These are phyloP conservation scores for Capillidium heterosporum DNA, from an alignment of 371 early-diverging fungal species.

Conservation along the genomic window DNA sequence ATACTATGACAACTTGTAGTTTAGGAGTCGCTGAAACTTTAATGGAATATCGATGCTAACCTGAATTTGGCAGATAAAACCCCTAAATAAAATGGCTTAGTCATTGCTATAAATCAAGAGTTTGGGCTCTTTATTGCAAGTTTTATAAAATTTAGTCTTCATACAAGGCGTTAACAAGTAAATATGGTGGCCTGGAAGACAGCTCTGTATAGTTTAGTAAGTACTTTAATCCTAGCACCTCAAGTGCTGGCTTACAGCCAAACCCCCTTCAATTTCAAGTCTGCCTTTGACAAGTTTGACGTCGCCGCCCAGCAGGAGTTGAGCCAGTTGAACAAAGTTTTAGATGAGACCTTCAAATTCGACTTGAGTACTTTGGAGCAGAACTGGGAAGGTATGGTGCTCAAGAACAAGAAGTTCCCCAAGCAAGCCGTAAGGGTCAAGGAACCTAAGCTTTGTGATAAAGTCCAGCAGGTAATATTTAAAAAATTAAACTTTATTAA, in stretches of 20 bases:
- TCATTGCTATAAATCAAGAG: too few species aligned
- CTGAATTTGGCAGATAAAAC: too few species aligned
- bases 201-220: neutral
- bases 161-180: too few species aligned
- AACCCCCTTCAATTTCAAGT: neutral
- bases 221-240: neutral
- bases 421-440: conserved; percentile 42
- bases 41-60: too few species aligned
- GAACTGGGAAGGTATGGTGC: conserved; percentile 12
- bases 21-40: too few species aligned
- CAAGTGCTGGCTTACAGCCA: neutral
- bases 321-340: neutral
- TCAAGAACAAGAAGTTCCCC: conserved; percentile 31
- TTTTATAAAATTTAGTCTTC: too few species aligned
- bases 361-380: conserved; percentile 4
- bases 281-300: neutral
- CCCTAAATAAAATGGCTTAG: too few species aligned
- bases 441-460: conserved; percentile 51
- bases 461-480: conserved; percentile 38
- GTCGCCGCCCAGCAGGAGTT: neutral
- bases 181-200: too few species aligned
- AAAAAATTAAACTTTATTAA: neutral
- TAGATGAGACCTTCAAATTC: conserved; percentile 1
- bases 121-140: too few species aligned
- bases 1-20: too few species aligned